Base-by-base conservation (phyloP, 2,329 filamentous ascomycete species). In the Monascus ruber region DNA sequence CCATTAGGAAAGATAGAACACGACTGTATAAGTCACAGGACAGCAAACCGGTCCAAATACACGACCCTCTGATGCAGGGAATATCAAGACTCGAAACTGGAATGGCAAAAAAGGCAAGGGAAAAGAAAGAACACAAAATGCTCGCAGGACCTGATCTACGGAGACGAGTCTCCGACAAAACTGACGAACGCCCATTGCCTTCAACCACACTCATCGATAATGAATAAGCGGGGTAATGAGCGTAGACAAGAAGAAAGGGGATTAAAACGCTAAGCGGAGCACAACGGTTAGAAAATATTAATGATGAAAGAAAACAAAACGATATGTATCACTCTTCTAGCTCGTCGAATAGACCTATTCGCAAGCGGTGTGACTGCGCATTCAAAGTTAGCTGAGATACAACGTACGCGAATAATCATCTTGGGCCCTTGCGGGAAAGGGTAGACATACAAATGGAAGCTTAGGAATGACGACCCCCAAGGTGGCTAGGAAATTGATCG, bases 401-500 rank as follows among this genome's bases (percentile, higher is more conserved):
- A 6, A 33, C 5, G 11, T 34, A 25, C 2, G 11, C 7, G 27
- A 29, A 31, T 17, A 3, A 17, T 17, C 17, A 17, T 17, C 17
- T 17, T 17, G 17, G 17, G 17, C 17, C 17, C 17, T 17, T 17
- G 17, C 17, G 37, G 38, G 17, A 37, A 33, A 25, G 25, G 33
- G 28, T 2, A 33, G 36, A 78, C 88, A 64, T 73, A 96, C 89
- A 60, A 85, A 89, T 51, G 91, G 91, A 51, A 98, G 70, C 69
- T 98, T 98, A 32, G 91, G 91, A 59, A 98, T 91, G 42, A 98
- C 84, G 40, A 98, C 91, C 34, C 76, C 86, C 58, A 98, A 69
- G 31, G 93, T 85, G 41, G 91, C 91, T 54, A 95, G 68, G 61
- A 94, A 89, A 69, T 98, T 98, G 69, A 98, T 91, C 54, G 84